Evolutionary conservation across 768 basidiomycete species (phyloP), one percentile per base, ranked within the genome.

Genomic region (Tephrocybe sp.): DNA sequence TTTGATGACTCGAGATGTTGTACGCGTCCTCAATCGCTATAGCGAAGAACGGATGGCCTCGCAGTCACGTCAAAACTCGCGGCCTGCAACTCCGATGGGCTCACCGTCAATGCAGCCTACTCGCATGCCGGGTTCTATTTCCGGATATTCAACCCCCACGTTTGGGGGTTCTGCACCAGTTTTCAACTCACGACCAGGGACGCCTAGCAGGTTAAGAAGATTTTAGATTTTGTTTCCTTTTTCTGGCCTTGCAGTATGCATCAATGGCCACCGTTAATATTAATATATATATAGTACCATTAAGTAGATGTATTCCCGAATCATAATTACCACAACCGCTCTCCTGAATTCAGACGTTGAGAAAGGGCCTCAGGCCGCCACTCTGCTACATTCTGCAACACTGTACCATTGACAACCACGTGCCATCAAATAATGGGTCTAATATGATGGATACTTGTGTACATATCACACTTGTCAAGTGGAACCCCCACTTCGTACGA

Each of bases 1-100:
- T 55, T 63, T 77, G 20, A 72, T 93, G 60, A 89, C 89, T 4
- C 76, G 80, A 54, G 82, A 87, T 55, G 74, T 93, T 46, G 90
- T 93, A 19, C 68, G 75, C 39, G 80, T 93, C 40, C 67, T 96
- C 47, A 82, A 89, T 59, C 76, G 75, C 40, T 89, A 85, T 65
- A 84, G 78, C 56, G 77, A 83, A 9, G 89, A 91, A 65, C 73
- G 85, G 46, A 65, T 78, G 58, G 68, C 73, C 5, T 67, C 67
- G 20, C 82, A 80, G 62, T 87, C 86, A 1, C 72, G 76, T 42
- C 68, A 74, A 32, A 84, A 76, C 55, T 87, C 88, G 35, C 76
- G 83, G 53, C 81, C 86, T 22, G 83, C 76, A 14, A 89, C 86
- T 0, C 87, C 87, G 1, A 70, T 77, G 63, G 74, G 71, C 20